Conservation (phyloP, 2,329 filamentous ascomycete species). For the Apiospora kogelbergensis region DNA sequence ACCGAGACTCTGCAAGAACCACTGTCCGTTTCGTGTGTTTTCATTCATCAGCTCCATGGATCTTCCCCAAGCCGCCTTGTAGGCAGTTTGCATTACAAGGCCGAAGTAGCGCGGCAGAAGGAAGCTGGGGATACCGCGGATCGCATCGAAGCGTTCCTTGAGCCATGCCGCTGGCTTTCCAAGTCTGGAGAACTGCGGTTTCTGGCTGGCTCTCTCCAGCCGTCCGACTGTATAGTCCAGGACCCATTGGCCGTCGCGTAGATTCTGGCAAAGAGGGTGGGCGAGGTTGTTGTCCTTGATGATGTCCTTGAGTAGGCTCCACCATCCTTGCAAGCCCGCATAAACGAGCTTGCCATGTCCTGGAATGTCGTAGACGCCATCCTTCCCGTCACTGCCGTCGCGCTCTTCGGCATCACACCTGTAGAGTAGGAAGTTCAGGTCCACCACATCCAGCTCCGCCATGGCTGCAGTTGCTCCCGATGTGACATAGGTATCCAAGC, state of each 20-base stretch:
- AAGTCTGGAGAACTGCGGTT: slow-evolving; percentile 62
- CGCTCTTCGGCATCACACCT: slow-evolving; percentile 86
- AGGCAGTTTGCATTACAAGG: slow-evolving; percentile 82
- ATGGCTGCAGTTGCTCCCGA: slow-evolving; percentile 80
- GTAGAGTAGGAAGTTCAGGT: slow-evolving; percentile 91
- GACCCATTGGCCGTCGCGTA: slow-evolving; percentile 89
- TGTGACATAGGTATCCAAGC: slow-evolving; percentile 83
- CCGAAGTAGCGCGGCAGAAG: slow-evolving; percentile 92
- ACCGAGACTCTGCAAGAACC: slow-evolving; percentile 83
- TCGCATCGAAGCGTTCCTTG: slow-evolving; percentile 79
- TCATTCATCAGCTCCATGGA: slow-evolving; percentile 76
- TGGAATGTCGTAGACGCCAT: slow-evolving; percentile 89
- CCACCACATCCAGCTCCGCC: slow-evolving; percentile 69
- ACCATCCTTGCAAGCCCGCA: slow-evolving; percentile 97
- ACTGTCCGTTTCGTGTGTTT: slow-evolving; percentile 77
- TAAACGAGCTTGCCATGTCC: slow-evolving; percentile 84
- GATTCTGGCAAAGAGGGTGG: slow-evolving; percentile 89
- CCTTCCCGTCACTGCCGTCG: slow-evolving; percentile 73
- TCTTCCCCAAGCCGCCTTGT: slow-evolving; percentile 78
- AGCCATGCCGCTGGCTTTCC: slow-evolving; percentile 74
- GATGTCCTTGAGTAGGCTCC: slow-evolving; percentile 84
- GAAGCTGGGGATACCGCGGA: slow-evolving; percentile 83
- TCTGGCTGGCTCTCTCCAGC: slow-evolving; percentile 69
- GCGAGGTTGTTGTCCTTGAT: slow-evolving; percentile 88
- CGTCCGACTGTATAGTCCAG: slow-evolving; percentile 83